These are phyloP conservation scores for Medicago lupulina DNA, from an alignment of 306 rosid genomes.

Conservation along the genomic window DNA sequence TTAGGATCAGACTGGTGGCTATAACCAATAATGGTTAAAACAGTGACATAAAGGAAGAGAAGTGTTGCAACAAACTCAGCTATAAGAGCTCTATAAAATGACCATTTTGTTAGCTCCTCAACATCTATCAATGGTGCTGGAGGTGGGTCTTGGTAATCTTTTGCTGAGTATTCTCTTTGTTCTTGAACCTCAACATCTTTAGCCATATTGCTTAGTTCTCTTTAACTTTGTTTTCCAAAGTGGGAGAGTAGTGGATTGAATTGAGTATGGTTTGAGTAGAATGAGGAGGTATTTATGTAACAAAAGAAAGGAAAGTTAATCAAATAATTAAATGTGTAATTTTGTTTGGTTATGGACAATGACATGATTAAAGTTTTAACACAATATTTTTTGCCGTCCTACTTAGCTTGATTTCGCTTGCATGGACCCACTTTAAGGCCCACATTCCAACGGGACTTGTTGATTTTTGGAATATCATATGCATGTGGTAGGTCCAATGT, in stretches of 20 bases:
- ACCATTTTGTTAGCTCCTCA: conserved; percentile 79
- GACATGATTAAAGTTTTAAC: conserved; percentile 44
- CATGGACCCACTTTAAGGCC: conserved; percentile 58
- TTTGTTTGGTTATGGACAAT: conserved; percentile 22
- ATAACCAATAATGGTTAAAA: conserved; percentile 86
- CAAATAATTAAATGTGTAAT: conserved; percentile 31
- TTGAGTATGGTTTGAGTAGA: conserved; percentile 18
- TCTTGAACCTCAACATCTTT: conserved; percentile 81
- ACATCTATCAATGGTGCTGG: conserved; percentile 80
- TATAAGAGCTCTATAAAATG: conserved; percentile 78
- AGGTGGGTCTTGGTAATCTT: conserved; percentile 92
- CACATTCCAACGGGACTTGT: conserved; percentile 57
- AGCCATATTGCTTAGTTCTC: conserved; percentile 20
- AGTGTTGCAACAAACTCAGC: conserved; percentile 95
- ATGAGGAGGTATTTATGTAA: conserved; percentile 63
- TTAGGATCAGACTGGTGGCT: conserved; percentile 25
- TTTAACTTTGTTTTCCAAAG: neutral
- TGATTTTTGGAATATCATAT: neutral
- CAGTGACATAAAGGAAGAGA: conserved; percentile 83
- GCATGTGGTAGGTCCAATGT: conserved; percentile 30
- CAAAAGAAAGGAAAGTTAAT: conserved; percentile 25
- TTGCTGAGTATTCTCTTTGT: conserved; percentile 66
- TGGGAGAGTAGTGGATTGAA: conserved; percentile 4
- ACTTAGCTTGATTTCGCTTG: conserved; percentile 69
- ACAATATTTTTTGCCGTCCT: conserved; percentile 63